Percentiles rank a stretch among this genome's conserved stretches.
Conservation (phyloP, 2,329 filamentous ascomycete genomes). For the Penicillium verrucosum region DNA sequence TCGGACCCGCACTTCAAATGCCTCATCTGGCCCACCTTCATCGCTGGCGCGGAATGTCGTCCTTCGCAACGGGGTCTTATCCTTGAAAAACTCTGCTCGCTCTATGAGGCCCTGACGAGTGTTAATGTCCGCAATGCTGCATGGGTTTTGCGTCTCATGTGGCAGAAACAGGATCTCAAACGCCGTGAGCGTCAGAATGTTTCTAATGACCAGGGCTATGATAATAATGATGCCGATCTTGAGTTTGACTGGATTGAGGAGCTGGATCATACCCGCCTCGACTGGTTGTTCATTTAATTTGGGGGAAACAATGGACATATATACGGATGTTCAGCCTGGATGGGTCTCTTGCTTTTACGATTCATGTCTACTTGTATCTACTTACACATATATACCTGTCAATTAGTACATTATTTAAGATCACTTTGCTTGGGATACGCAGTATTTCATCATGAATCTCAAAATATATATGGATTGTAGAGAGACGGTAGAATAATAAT, state of each 20-base stretch:
- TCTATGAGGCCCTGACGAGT: slow-evolving; percentile 38
- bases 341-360: neutral
- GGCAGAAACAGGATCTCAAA: slow-evolving; percentile 39
- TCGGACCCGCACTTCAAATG: slow-evolving; percentile 43
- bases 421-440: neutral
- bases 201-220: slow-evolving; percentile 5
- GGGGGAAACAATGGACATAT: neutral
- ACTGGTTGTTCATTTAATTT: slow-evolving; percentile 42
- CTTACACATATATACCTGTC: neutral
- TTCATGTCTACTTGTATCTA: neutral
- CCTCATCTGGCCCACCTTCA: slow-evolving; percentile 45
- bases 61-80: slow-evolving; percentile 33
- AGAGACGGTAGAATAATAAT: neutral
- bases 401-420: neutral
- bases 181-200: slow-evolving; percentile 13
- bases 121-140: slow-evolving; percentile 42
- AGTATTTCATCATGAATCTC: neutral
- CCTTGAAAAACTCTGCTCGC: slow-evolving; percentile 31
- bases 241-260: slow-evolving; percentile 43
- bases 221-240: slow-evolving; percentile 28
- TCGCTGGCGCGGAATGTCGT: slow-evolving; percentile 42
- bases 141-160: slow-evolving; percentile 41
- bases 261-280: slow-evolving; percentile 38
- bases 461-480: neutral
- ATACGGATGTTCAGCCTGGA: neutral